These are phyloP conservation scores for Tardiomyces blankii DNA, from an alignment of 1,139 yeast genomes.

Conservation along the genomic window DNA sequence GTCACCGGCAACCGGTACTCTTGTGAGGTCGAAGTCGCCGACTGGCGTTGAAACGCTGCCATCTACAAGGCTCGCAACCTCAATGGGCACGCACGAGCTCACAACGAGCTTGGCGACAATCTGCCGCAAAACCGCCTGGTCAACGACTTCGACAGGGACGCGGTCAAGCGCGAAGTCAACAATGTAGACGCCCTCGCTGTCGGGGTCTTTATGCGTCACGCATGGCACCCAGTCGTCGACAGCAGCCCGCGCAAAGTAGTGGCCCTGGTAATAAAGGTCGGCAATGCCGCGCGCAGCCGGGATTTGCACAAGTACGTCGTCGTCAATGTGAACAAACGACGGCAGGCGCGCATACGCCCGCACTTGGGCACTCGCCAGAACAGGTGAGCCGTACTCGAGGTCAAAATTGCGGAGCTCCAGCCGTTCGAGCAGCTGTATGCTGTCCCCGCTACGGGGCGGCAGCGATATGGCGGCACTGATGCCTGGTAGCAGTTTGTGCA, in stretches of 20 bases:
- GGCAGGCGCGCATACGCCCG: neutral
- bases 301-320: conserved; percentile 8
- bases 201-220: conserved; percentile 13
- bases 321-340: conserved; percentile 6
- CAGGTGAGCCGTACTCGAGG: neutral
- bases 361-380: neutral
- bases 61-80: conserved; percentile 23
- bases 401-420: neutral
- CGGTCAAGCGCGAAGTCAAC: conserved; percentile 17
- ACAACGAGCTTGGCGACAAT: conserved; percentile 20
- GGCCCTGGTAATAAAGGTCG: conserved; percentile 17
- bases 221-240: conserved; percentile 26
- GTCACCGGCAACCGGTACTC: conserved; percentile 17
- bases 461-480: conserved; percentile 10
- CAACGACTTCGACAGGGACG: conserved; percentile 22
- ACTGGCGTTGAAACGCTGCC: conserved; percentile 33
- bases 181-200: conserved; percentile 10
- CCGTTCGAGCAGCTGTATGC: neutral
- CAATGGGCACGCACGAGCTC: conserved; percentile 18
- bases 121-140: conserved; percentile 18
- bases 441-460: conserved; percentile 5
- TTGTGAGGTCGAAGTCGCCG: conserved; percentile 23
- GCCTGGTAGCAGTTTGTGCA: conserved; percentile 6
- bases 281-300: conserved; percentile 20
- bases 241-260: conserved; percentile 20